Percentiles rank a stretch among this genome's conserved stretches.
Evolutionary conservation across 2,329 filamentous ascomycete genomes (phyloP).

Genomic region (Madurella mycetomatis): DNA sequence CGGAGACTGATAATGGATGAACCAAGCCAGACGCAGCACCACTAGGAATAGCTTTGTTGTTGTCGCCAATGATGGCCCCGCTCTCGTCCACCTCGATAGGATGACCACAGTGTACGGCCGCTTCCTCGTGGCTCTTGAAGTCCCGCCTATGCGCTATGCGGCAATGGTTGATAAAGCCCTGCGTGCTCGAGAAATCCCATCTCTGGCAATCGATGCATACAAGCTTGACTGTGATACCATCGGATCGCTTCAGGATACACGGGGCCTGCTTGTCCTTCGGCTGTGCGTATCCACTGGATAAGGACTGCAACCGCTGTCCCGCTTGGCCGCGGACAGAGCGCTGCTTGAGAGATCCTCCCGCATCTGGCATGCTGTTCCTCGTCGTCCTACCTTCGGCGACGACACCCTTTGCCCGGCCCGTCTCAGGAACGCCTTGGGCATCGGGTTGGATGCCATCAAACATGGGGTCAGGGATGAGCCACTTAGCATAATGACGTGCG

Average conservation of each 20-base stretch:
- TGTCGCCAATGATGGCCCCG: conserved; percentile 43
- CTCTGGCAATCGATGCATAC: conserved; percentile 85
- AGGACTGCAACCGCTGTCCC: conserved; percentile 62
- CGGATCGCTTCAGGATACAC: conserved; percentile 78
- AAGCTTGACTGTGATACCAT: conserved; percentile 82
- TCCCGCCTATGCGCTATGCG: conserved; percentile 91
- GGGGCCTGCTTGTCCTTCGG: conserved; percentile 80
- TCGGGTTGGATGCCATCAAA: conserved; percentile 68
- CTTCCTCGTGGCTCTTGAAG: conserved; percentile 94
- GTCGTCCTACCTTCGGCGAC: conserved; percentile 70
- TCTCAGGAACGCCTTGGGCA: conserved; percentile 39
- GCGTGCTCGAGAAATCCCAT: conserved; percentile 90
- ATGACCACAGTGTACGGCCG: conserved; percentile 81
- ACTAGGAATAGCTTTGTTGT: conserved; percentile 29
- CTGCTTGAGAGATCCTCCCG: conserved; percentile 42
- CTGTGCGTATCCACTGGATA: conserved; percentile 66
- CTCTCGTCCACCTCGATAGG: conserved; percentile 67
- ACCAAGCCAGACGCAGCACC: conserved; percentile 47
- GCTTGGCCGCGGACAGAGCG: conserved; percentile 46
- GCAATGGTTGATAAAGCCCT: conserved; percentile 99
- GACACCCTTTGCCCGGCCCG: conserved; percentile 42
- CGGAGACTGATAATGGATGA: conserved; percentile 54
- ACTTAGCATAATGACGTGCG: conserved; percentile 88
- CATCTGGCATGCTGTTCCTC: conserved; percentile 66
- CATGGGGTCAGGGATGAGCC: conserved; percentile 82